Conservation (phyloP, 306 rosid species). For the Rubus idaeus region DNA sequence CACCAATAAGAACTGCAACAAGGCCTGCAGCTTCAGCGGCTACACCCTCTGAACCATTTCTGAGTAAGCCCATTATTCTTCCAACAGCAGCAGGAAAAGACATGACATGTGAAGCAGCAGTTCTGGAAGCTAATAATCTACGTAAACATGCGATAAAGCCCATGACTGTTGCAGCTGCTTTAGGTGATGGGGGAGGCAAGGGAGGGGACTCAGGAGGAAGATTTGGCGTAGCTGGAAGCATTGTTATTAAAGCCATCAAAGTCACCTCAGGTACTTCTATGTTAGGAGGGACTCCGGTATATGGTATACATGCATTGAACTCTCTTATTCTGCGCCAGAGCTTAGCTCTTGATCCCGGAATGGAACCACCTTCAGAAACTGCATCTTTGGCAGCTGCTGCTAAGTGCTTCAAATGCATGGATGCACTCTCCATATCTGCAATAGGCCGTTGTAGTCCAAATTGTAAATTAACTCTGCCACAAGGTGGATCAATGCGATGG, state of each 20-base stretch:
- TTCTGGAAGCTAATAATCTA: conserved; percentile 85
- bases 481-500: conserved; percentile 94
- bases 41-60: conserved; percentile 98
- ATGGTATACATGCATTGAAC: conserved; percentile 95
- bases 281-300: conserved; percentile 71
- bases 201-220: conserved; percentile 99
- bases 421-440: conserved; percentile 74
- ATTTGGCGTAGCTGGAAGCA: conserved; percentile 98
- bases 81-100: conserved; percentile 99
- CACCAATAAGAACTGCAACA: conserved; percentile 92
- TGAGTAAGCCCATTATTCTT: conserved; percentile 94
- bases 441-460: conserved; percentile 56
- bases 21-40: conserved; percentile 97
- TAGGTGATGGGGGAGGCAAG: conserved; percentile 98
- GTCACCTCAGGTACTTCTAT: conserved; percentile 98
- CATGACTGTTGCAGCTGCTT: conserved; percentile 99
- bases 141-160: conserved; percentile 93
- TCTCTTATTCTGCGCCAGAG: conserved; percentile 99
- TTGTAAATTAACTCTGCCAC: conserved; percentile 87
- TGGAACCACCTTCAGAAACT: conserved; percentile 98
- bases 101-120: conserved; percentile 94
- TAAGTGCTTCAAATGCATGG: conserved; percentile 89
- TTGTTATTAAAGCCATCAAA: conserved; percentile 95
- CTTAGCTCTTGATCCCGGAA: conserved; percentile 99
- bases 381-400: conserved; percentile 98